A percentile compares a stretch with the other conserved stretches of the same genome.
phyloP scores from a whole-genome alignment of 2,329 filamentous ascomycete species.

The Nigrospora oryzae region DNA sequence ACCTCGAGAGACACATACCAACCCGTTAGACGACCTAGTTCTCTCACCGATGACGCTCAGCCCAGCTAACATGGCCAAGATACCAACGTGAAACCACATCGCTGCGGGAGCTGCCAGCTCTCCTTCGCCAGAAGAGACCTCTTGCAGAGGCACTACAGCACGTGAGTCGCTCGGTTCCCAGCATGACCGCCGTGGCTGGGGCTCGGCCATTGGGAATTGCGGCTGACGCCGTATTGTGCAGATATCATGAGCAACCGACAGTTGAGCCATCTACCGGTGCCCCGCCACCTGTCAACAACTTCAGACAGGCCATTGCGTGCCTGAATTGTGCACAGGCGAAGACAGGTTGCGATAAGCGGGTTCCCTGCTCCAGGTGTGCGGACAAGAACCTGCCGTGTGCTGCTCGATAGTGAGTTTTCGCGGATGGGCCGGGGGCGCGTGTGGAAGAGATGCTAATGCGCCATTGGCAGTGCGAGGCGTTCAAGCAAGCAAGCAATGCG shows the following conservation, averaged over 20 bases:
- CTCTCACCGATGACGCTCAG: not conserved
- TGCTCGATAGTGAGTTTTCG: conserved; percentile 23
- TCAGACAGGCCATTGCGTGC: conserved; percentile 36
- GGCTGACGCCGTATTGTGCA: too few relatives aligned
- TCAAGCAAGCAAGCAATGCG: conserved; percentile 13
- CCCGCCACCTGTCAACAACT: conserved; percentile 28
- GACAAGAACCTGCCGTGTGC: conserved; percentile 40
- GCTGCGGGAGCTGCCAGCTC: conserved; percentile 38
- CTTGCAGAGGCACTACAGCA: conserved; percentile 22
- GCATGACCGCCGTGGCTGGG: too few relatives aligned
- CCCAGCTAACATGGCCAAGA: conserved; percentile 24
- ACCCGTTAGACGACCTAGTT: conserved; percentile 29
- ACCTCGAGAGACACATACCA: conserved; percentile 46
- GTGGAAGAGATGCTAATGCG: too few relatives aligned
- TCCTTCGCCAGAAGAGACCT: conserved; percentile 44
- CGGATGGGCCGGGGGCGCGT: too few relatives aligned
- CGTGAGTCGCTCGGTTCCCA: too few relatives aligned
- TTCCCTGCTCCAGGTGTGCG: conserved; percentile 38
- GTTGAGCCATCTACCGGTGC: conserved; percentile 30
- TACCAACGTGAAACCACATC: conserved; percentile 46
- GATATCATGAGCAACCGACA: conserved; percentile 10
- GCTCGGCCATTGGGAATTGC: too few relatives aligned
- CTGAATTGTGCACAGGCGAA: conserved; percentile 41
- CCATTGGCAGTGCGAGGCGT: too few relatives aligned
- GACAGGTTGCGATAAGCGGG: conserved; percentile 40